A percentile compares a stretch with the other conserved stretches of the same genome.
phyloP scores from a whole-genome alignment of 495 filamentous ascomycete species.

The Jackrogersella minutella region DNA sequence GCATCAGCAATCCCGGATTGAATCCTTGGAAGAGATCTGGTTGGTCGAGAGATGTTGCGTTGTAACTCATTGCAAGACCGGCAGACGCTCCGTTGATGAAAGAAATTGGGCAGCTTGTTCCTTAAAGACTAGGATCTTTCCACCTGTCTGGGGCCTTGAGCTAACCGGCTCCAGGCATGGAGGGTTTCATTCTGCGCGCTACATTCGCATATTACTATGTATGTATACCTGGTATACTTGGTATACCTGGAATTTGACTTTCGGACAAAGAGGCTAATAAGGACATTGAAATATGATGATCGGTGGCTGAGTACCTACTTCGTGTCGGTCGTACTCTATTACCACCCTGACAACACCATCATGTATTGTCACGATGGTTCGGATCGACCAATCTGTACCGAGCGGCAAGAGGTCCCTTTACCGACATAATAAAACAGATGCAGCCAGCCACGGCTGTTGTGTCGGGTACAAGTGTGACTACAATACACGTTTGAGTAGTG shows the following conservation, averaged over 20 bases:
- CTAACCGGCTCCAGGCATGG: constrained; percentile 41
- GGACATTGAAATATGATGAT: constrained; percentile 29
- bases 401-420: constrained; percentile 22
- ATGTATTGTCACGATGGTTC: constrained; percentile 18
- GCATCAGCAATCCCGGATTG: constrained; percentile 35
- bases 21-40: constrained; percentile 26
- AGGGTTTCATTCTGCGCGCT: constrained; percentile 42
- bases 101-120: constrained; percentile 34
- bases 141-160: constrained; percentile 28
- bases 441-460: constrained; percentile 32
- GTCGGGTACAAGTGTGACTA: constrained; percentile 12
- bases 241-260: background rate
- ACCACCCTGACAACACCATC: constrained; percentile 22
- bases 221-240: background rate
- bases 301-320: constrained; percentile 33
- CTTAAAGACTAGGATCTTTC: constrained; percentile 32
- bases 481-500: too few relatives aligned
- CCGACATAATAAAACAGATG: constrained; percentile 19
- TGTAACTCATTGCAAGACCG: constrained; percentile 30
- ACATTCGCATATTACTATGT: constrained; percentile 10
- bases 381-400: constrained; percentile 7
- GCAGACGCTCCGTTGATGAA: constrained; percentile 38
- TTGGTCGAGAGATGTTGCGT: constrained; percentile 36
- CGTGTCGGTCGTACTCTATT: constrained; percentile 19
- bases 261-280: constrained; percentile 37